Evolutionary conservation across 2,329 filamentous ascomycete species (phyloP), one percentile per base, ranked within the genome.

Genomic region (Coniochaeta sp.): DNA sequence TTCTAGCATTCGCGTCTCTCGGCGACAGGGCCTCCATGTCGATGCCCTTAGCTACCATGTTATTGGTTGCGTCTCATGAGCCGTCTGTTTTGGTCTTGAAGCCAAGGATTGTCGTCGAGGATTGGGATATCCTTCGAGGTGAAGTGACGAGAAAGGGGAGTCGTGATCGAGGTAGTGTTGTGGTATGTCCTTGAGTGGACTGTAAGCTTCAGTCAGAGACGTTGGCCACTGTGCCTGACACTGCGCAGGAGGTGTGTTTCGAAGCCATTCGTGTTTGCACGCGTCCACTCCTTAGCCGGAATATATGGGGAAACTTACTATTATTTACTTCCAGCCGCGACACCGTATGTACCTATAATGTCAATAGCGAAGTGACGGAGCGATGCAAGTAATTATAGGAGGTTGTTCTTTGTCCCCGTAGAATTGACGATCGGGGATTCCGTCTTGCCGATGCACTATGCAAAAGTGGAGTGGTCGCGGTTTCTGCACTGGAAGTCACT

Each of bases 11-110:
- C 56, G 72, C 79, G 72, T 86, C 82, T 65, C 81, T 74, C 60
- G 82, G 82, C 53, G 82, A 83, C 65, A 86, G 71, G 51, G 82
- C 81, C 65, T 85, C 82, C 67, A 82, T 73, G 59, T 83, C 78
- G 63, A 76, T 63, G 61, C 76, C 76, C 66, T 73, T 76, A 54
- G 69, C 67, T 56, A 69, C 71, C 63, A 78, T 67, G 64, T 71
- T 70, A 40, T 22, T 26, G n/a, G n/a, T n/a, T 30, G 28, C 22
- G 28, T 32, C 13, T 49, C 47, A 63, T 77, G 73, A 55, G 75
- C 69, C 75, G 78, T 9, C 49, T 20, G 46, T 24, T 28, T 48
- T 13, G 13, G 16, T 42, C 2, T 24, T n/a, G 3, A 22, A n/a
- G 6, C 1, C 18, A 22, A 18, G 10, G 8, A 26, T 24, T n/a